Conservation (phyloP, 2,329 filamentous ascomycete genomes). For the Fusarium nelsonii region DNA sequence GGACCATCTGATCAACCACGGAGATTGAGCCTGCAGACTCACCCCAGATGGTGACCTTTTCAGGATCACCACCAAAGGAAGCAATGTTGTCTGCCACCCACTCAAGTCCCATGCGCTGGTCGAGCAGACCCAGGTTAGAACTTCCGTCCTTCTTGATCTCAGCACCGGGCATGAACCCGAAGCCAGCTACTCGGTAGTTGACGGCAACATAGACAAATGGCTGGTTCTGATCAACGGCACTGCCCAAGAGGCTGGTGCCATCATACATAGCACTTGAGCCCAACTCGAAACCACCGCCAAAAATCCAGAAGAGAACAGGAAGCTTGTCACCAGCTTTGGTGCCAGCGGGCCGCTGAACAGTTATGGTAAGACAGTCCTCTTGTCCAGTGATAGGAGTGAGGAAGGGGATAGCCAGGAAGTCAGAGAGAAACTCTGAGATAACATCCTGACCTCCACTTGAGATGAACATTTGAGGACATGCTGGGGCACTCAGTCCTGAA, state of each 20-base stretch:
- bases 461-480: conserved; percentile 80
- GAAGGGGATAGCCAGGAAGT: conserved; percentile 67
- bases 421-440: conserved; percentile 60
- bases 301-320: conserved; percentile 79
- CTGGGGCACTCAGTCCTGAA: conserved; percentile 63
- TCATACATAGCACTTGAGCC: conserved; percentile 67
- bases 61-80: conserved; percentile 81
- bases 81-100: conserved; percentile 85
- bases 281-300: conserved; percentile 73
- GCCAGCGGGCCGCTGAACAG: conserved; percentile 69
- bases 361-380: conserved; percentile 75
- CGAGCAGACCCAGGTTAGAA: conserved; percentile 77
- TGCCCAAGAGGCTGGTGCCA: conserved; percentile 59
- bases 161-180: conserved; percentile 78
- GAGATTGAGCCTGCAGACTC: conserved; percentile 79
- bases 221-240: conserved; percentile 57
- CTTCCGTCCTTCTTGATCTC: conserved; percentile 76
- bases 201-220: conserved; percentile 81
- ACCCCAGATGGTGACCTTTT: conserved; percentile 85
- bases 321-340: conserved; percentile 67
- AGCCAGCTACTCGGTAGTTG: conserved; percentile 81
- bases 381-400: conserved; percentile 67
- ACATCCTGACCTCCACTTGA: conserved; percentile 59
- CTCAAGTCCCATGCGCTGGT: conserved; percentile 78
- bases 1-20: conserved; percentile 79